A percentile compares a stretch with the other conserved stretches of the same genome.
phyloP scores from a whole-genome alignment of 1,139 yeast species.

The Scheffersomyces insectosa region DNA sequence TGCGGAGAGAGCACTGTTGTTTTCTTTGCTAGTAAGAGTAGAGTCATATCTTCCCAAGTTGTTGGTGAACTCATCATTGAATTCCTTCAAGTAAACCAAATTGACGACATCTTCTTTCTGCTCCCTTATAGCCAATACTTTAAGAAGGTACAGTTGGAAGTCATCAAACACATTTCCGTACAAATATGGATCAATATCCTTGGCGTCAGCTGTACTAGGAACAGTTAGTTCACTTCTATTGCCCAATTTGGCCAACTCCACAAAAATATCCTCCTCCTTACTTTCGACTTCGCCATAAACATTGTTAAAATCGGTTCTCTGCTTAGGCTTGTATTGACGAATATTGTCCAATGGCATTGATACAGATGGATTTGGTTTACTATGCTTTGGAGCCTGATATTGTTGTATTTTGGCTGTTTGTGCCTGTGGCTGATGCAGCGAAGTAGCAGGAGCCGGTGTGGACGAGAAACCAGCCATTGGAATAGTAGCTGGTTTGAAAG shows the following conservation, averaged over 20 bases:
- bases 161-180: constrained; percentile 37
- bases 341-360: neutral
- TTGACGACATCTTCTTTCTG: constrained; percentile 25
- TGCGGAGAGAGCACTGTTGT: constrained; percentile 12
- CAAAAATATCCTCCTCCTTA: constrained; percentile 12
- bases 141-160: constrained; percentile 35
- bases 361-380: neutral
- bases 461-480: constrained; percentile 4
- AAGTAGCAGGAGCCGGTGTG: constrained; percentile 9
- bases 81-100: constrained; percentile 39
- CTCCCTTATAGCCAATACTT: constrained; percentile 22
- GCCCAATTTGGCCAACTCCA: constrained; percentile 15
- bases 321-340: neutral
- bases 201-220: constrained; percentile 1
- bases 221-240: constrained; percentile 11
- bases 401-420: constrained; percentile 6
- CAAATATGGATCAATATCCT: constrained; percentile 32
- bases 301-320: neutral
- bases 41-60: constrained; percentile 21
- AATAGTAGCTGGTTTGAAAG: constrained; percentile 5
- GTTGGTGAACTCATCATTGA: constrained; percentile 32
- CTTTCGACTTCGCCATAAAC: neutral
- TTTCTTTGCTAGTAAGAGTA: constrained; percentile 17
- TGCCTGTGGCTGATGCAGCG: constrained; percentile 8
- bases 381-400: constrained; percentile 8